These are phyloP conservation scores for Fagopyrum tataricum DNA, from an alignment of 148 eudicot species.

Conservation along the genomic window DNA sequence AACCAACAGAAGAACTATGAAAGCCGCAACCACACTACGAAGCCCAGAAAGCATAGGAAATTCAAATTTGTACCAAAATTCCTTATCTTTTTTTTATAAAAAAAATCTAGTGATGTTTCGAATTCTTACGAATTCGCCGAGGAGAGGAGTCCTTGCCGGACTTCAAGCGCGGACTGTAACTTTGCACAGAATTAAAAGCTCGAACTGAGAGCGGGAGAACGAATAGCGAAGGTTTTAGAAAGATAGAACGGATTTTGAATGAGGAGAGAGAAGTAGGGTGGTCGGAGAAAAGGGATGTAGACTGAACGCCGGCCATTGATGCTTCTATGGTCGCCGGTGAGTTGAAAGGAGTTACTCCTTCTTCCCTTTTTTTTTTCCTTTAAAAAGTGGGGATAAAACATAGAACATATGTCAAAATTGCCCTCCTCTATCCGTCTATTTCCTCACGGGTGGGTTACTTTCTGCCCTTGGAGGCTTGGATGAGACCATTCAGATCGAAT, in stretches of 20 bases:
- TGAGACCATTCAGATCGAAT: no score
- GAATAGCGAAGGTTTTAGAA: not conserved
- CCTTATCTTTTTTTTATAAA: not conserved
- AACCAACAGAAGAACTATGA: not conserved
- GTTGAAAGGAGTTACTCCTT: not conserved
- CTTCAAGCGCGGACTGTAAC: constrained; percentile 14
- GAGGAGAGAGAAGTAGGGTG: not conserved
- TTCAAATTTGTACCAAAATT: constrained; percentile 2
- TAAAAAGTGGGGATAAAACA: no score
- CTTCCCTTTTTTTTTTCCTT: no score
- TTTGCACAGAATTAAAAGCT: constrained; percentile 16
- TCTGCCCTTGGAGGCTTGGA: no score
- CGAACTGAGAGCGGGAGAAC: constrained; percentile 15
- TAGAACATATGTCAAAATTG: not conserved
- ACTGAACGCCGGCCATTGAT: constrained; percentile 5
- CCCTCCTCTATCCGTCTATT: not conserved
- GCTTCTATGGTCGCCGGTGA: constrained; percentile 1
- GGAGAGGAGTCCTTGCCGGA: constrained; percentile 1
- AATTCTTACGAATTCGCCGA: constrained; percentile 17
- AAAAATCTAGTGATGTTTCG: not conserved
- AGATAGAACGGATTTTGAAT: not conserved
- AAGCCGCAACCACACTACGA: not conserved
- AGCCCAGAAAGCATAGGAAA: not conserved
- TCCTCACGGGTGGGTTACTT: no score
- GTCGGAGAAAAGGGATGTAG: not conserved